A percentile compares a stretch with the other conserved stretches of the same genome.
Conservation (phyloP, 2,329 filamentous ascomycete species). For the Diaporthe vaccinii region DNA sequence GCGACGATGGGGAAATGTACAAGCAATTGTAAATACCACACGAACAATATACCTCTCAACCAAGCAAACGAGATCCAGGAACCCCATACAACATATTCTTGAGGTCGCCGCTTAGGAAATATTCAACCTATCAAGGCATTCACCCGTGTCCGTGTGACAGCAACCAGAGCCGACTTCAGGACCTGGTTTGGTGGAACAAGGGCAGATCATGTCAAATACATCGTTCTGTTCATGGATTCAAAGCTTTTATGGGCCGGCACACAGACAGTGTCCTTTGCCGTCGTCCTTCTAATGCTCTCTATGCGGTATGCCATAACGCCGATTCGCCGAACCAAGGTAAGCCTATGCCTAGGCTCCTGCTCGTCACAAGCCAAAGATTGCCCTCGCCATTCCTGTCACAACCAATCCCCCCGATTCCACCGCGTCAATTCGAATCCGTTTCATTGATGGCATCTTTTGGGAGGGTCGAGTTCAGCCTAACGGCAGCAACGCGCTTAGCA, state of each 20-base stretch:
- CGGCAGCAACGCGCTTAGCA: slow-evolving; percentile 76
- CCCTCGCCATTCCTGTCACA: background rate
- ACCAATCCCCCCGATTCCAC: background rate
- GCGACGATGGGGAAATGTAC: background rate
- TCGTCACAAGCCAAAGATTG: slow-evolving; percentile 6
- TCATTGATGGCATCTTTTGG: slow-evolving; percentile 22
- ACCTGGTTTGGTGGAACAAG: background rate
- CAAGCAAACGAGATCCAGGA: background rate
- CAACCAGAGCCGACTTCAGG: background rate
- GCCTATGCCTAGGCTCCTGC: slow-evolving; percentile 11
- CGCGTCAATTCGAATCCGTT: slow-evolving; percentile 6
- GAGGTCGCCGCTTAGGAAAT: background rate
- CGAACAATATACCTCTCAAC: slow-evolving; percentile 2
- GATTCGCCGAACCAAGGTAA: slow-evolving; percentile 2
- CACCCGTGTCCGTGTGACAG: background rate
- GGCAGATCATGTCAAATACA: background rate
- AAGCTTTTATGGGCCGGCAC: slow-evolving; percentile 4
- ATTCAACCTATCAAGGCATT: background rate
- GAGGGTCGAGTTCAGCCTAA: slow-evolving; percentile 67
- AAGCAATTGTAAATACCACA: slow-evolving; percentile 10
- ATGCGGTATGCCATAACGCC: slow-evolving; percentile 7
- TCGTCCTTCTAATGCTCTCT: slow-evolving; percentile 28
- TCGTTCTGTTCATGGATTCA: background rate
- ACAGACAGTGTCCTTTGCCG: background rate
- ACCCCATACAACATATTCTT: background rate